These are phyloP conservation scores for Ophiostoma novo-ulmi DNA, from an alignment of 2,329 filamentous ascomycete genomes.

Conservation along the genomic window DNA sequence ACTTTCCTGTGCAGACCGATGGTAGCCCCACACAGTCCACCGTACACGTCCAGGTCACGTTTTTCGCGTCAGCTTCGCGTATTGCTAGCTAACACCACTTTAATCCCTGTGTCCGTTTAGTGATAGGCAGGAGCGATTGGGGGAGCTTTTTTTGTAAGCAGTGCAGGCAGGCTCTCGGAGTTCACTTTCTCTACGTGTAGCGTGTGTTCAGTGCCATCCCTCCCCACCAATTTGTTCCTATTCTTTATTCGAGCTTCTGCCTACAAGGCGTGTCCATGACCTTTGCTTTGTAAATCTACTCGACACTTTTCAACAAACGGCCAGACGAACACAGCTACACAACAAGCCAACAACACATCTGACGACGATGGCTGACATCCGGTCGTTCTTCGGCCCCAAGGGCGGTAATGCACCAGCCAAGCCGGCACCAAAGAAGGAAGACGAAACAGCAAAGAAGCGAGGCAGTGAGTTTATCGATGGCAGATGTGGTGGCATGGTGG, in stretches of 20 bases:
- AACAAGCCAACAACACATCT: background rate
- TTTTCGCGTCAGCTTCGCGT: conserved; percentile 45
- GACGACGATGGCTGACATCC: conserved; percentile 61
- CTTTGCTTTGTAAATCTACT: background rate
- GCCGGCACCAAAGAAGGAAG: conserved; percentile 39
- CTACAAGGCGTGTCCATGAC: background rate
- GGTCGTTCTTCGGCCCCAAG: conserved; percentile 68
- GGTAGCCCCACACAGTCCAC: background rate
- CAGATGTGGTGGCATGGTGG: conserved; percentile 8
- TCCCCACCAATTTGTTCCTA: background rate
- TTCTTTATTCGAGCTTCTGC: background rate
- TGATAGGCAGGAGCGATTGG: conserved; percentile 12
- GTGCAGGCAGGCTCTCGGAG: background rate
- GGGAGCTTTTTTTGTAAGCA: background rate
- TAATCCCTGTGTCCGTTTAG: background rate
- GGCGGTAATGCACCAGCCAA: conserved; percentile 39
- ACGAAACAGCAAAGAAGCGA: conserved; percentile 28
- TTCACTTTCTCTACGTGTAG: background rate
- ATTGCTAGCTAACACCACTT: conserved; percentile 14
- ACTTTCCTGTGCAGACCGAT: background rate
- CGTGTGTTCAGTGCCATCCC: background rate
- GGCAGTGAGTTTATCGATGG: background rate
- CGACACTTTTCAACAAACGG: background rate
- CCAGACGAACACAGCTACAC: background rate
- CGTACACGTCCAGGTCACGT: conserved; percentile 33